Evolutionary conservation across 2,329 filamentous ascomycete genomes (phyloP).

Genomic region (Cytospora piceicola): DNA sequence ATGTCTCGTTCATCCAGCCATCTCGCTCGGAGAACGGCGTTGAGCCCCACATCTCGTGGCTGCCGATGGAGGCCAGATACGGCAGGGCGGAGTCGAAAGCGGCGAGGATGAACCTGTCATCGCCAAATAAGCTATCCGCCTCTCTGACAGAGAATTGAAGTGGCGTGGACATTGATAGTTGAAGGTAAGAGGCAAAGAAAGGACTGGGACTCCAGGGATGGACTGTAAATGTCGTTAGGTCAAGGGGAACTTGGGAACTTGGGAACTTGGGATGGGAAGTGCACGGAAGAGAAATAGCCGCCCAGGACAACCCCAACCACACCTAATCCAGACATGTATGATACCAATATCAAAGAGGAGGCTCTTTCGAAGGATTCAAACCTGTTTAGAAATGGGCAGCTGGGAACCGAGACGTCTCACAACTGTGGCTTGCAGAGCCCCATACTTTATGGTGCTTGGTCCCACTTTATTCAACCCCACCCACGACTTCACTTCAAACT

Average conservation of each 20-base stretch:
- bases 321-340: no score
- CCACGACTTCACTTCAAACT: background rate
- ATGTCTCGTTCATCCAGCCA: slow-evolving; percentile 8
- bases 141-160: slow-evolving; percentile 6
- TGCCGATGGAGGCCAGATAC: slow-evolving; percentile 17
- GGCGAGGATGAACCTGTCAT: background rate
- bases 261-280: background rate
- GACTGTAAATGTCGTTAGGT: background rate
- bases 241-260: background rate
- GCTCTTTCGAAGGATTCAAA: no score
- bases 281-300: background rate
- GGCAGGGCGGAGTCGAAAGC: slow-evolving; percentile 10
- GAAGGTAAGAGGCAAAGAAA: background rate
- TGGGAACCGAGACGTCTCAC: slow-evolving; percentile 27
- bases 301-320: background rate
- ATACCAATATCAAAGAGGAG: no score
- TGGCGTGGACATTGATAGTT: background rate
- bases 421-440: slow-evolving; percentile 29
- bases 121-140: background rate
- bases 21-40: slow-evolving; percentile 10
- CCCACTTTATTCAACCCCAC: background rate
- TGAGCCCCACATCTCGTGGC: slow-evolving; percentile 12
- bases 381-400: no score
- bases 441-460: slow-evolving; percentile 15
- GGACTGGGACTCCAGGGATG: background rate